Base-by-base conservation (phyloP, 2,329 filamentous ascomycete genomes). In the Fusarium coffeatum region DNA sequence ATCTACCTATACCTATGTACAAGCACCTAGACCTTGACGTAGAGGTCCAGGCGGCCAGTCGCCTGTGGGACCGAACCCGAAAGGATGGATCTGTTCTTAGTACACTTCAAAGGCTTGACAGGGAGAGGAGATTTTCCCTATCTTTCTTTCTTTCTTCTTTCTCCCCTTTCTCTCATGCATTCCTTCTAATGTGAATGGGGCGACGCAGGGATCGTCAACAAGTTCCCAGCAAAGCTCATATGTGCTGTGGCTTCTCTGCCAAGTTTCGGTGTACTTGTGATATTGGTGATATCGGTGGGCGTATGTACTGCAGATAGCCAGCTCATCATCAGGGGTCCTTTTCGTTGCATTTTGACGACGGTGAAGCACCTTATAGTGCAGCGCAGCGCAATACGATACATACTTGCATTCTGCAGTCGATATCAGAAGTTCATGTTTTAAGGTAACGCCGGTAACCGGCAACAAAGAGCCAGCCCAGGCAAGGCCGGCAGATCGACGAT, bases 401-500 rank as follows among this genome's bases (percentile, higher is more conserved):
- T n/a, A 37, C 18, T 9, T 41, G 18, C 32, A 27, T 22, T 25
- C 22, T 56, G 50, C 40, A 56, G 32, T 56, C 46, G 49, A 66
- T 60, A 65, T 45, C 28, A 18, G 22, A 15, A 41, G 34, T n/a
- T 25, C 25, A 27, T 27, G n/a, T 18, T 34, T 48, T 30, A 56
- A 66, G 56, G 45, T 59, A 57, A 43, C 37, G 46, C 55, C 61
- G 54, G 54, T 37, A 49, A 42, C 49, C 56, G 54, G 56, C 58
- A 61, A 47, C 51, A 54, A 45, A 48, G 18, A 47, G 37, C 25
- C 48, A 46, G 42, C 47, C 42, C 34, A 50, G 55, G 34, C 50
- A 54, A 68, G 34, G 34, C 48, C 68, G 68, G 68, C 56, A 71
- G 68, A 71, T 71, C 68, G 64, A 69, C 68, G 68, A 71, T 71